A percentile compares a stretch with the other conserved stretches of the same genome.
These are phyloP conservation scores for Mariannaea elegans DNA, from an alignment of 2,329 filamentous ascomycete genomes.

Conservation along the genomic window DNA sequence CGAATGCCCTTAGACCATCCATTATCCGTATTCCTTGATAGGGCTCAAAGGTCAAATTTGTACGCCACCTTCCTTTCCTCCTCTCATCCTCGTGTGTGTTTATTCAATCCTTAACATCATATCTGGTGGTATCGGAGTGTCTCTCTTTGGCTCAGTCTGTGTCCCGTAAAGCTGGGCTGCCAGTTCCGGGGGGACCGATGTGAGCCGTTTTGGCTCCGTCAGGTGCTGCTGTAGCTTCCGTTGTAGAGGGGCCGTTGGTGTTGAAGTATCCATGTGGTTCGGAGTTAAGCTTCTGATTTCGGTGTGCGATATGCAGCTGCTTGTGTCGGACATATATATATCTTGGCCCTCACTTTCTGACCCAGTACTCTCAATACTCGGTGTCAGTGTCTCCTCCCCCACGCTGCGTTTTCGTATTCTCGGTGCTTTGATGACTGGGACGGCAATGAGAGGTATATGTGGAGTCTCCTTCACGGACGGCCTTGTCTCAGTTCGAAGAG, in stretches of 20 bases:
- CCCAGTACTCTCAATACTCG: constrained; percentile 51
- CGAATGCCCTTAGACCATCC: constrained; percentile 12
- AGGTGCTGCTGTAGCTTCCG: background rate
- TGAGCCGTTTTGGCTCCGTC: constrained; percentile 12
- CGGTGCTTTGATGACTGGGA: constrained; percentile 27
- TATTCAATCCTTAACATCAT: constrained; percentile 15
- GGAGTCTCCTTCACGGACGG: constrained; percentile 26
- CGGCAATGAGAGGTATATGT: constrained; percentile 36
- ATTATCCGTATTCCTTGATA: background rate
- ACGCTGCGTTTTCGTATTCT: constrained; percentile 16
- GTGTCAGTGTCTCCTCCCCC: constrained; percentile 47
- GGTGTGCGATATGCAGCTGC: constrained; percentile 46
- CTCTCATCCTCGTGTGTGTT: background rate
- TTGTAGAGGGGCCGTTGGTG: constrained; percentile 50
- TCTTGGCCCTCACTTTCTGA: constrained; percentile 47
- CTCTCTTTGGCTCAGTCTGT: constrained; percentile 16
- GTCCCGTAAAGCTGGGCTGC: constrained; percentile 46
- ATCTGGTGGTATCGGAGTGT: constrained; percentile 32
- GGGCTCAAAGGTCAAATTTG: constrained; percentile 10
- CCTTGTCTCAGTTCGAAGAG: constrained; percentile 47
- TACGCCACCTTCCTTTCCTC: background rate
- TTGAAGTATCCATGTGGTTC: constrained; percentile 48
- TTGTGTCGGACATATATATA: constrained; percentile 60
- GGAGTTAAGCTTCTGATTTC: constrained; percentile 44
- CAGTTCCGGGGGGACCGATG: constrained; percentile 25